Evolutionary conservation across 306 rosid genomes (phyloP).

Genomic region (Fragaria nilgerrensis): DNA sequence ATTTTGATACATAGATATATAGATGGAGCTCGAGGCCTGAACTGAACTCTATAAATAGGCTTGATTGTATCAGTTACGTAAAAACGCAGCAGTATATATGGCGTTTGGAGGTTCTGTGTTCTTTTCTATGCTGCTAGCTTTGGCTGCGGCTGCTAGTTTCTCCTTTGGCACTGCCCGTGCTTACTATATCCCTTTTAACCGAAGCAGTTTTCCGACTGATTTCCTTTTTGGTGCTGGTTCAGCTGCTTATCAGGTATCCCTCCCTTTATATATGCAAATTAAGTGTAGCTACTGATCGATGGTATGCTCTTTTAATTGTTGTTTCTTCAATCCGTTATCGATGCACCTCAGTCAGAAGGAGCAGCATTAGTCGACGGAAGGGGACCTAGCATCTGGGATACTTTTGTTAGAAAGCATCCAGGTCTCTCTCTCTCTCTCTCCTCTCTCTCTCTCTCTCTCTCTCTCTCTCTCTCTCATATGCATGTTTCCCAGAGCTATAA

Average conservation of each 20-base stretch:
- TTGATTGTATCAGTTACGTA: neutral
- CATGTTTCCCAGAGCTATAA: too few relatives aligned
- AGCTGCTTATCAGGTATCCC: constrained; percentile 29
- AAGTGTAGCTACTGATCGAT: too few relatives aligned
- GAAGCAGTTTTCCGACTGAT: constrained; percentile 15
- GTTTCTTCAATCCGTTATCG: neutral
- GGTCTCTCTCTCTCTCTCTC: neutral
- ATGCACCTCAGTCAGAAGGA: constrained; percentile 28
- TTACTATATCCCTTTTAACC: constrained; percentile 16
- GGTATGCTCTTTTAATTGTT: neutral
- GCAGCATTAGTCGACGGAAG: constrained; percentile 26
- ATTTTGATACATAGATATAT: too few relatives aligned
- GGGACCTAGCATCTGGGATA: constrained; percentile 28
- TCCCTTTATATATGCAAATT: neutral
- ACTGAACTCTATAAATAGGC: too few relatives aligned
- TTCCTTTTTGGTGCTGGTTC: constrained; percentile 27
- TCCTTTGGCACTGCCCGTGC: neutral
- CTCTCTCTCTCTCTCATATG: too few relatives aligned
- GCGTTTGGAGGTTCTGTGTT: neutral
- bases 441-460: too few relatives aligned
- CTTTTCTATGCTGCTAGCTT: neutral
- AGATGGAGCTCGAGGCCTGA: too few relatives aligned
- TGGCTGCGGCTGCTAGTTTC: neutral
- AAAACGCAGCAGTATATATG: neutral
- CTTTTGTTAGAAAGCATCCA: constrained; percentile 23